phyloP scores from a whole-genome alignment of 768 basidiomycete species.

The Calocybe indica region DNA sequence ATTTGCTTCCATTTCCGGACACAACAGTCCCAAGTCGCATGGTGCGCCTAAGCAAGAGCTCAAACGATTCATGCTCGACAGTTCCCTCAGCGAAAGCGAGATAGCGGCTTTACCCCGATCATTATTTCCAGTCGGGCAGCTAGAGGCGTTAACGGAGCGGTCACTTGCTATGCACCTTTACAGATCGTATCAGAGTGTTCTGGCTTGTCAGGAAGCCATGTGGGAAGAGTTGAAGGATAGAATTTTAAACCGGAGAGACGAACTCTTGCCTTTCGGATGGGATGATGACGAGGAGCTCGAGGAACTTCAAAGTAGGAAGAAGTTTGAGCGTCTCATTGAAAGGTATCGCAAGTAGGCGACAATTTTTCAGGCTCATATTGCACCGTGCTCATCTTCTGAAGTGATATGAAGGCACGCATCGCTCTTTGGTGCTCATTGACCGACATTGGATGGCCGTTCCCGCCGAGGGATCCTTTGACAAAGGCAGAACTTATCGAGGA shows the following conservation, averaged over 20 bases:
- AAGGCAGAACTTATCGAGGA: slow-evolving; percentile 70
- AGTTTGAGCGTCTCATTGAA: slow-evolving; percentile 55
- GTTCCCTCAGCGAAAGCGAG: slow-evolving; percentile 38
- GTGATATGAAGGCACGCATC: slow-evolving; percentile 62
- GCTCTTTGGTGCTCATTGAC: slow-evolving; percentile 60
- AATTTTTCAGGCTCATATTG: slow-evolving; percentile 23
- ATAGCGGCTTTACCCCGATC: slow-evolving; percentile 24
- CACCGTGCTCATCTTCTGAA: slow-evolving; percentile 35
- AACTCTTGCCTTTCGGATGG: slow-evolving; percentile 60
- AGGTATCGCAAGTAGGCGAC: slow-evolving; percentile 46
- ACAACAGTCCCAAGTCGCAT: slow-evolving; percentile 7
- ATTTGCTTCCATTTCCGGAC: slow-evolving; percentile 19
- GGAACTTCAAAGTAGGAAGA: slow-evolving; percentile 48
- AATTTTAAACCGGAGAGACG: slow-evolving; percentile 48
- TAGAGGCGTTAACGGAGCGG: slow-evolving; percentile 46
- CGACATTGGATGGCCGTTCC: slow-evolving; percentile 53
- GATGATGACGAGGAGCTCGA: slow-evolving; percentile 60
- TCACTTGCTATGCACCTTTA: slow-evolving; percentile 70
- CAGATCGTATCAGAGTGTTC: slow-evolving; percentile 51
- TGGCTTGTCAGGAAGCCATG: slow-evolving; percentile 70
- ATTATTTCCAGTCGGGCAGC: slow-evolving; percentile 33
- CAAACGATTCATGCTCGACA: slow-evolving; percentile 40
- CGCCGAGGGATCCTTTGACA: slow-evolving; percentile 54
- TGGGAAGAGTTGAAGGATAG: slow-evolving; percentile 68
- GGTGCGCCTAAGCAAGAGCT: slow-evolving; percentile 16